Percentiles rank a stretch among this genome's conserved stretches.
Evolutionary conservation across 805 yeast genomes (phyloP).

Genomic region (Isabelozyma rhagii): DNA sequence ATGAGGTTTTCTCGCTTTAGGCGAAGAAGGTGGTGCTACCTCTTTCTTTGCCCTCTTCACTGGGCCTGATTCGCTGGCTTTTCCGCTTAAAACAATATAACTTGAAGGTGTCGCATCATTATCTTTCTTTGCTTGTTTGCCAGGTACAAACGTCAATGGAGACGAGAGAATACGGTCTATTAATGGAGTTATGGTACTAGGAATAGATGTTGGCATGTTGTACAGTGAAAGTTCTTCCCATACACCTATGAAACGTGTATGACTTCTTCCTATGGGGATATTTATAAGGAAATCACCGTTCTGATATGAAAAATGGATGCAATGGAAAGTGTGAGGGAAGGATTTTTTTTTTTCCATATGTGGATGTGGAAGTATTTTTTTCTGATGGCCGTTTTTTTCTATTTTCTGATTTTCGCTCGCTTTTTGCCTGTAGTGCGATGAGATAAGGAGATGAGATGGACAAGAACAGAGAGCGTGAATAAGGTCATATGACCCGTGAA

Average conservation of each 20-base stretch:
- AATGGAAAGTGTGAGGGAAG: background rate
- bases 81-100: slow-evolving; percentile 41
- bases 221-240: background rate
- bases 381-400: background rate
- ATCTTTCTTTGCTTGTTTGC: slow-evolving; percentile 47
- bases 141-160: slow-evolving; percentile 63
- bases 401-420: background rate
- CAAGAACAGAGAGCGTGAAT: background rate
- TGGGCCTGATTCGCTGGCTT: background rate
- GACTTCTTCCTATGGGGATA: background rate
- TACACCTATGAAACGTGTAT: background rate
- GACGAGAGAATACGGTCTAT: slow-evolving; percentile 60
- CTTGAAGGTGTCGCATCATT: slow-evolving; percentile 44
- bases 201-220: slow-evolving; percentile 1
- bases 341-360: background rate
- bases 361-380: background rate
- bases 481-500: background rate
- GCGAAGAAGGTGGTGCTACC: background rate
- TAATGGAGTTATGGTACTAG: slow-evolving; percentile 46
- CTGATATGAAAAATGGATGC: background rate
- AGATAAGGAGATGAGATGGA: background rate
- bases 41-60: background rate
- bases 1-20: slow-evolving; percentile 29
- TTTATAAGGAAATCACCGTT: background rate
- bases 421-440: background rate